Conservation (phyloP, 805 yeast species). For the Lipomyces starkeyi region DNA sequence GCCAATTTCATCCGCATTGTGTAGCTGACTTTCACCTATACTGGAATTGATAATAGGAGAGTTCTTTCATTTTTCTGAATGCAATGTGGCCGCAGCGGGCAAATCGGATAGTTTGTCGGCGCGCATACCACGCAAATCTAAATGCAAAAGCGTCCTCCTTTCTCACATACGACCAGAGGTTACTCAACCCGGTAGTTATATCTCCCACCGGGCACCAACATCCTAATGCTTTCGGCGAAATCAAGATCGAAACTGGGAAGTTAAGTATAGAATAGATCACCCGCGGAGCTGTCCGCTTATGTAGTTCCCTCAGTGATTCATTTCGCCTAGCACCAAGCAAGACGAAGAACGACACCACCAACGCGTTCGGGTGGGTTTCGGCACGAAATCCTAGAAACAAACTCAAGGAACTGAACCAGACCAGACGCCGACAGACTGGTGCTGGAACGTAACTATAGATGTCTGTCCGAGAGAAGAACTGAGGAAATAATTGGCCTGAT, state of each 20-base stretch:
- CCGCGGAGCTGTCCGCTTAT: background rate
- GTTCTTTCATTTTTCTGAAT: conserved; percentile 1
- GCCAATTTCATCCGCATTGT: background rate
- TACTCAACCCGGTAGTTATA: background rate
- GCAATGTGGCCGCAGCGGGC: background rate
- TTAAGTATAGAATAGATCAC: background rate
- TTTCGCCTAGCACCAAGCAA: background rate
- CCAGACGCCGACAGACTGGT: background rate
- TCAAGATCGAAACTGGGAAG: background rate
- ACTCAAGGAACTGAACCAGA: background rate
- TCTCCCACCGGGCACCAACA: background rate
- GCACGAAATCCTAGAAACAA: background rate
- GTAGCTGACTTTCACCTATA: background rate
- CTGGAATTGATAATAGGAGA: background rate
- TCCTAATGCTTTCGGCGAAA: background rate
- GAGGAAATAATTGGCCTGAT: background rate
- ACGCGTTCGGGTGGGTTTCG: background rate
- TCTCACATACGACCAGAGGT: background rate
- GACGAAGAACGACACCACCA: conserved; percentile 4
- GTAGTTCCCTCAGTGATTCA: background rate
- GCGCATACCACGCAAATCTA: background rate
- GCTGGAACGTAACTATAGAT: background rate
- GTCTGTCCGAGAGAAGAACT: background rate
- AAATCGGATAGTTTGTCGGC: too few species aligned
- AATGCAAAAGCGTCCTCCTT: background rate